Conservation (phyloP, 177 flowering plant species). For the Telopea speciosissima region DNA sequence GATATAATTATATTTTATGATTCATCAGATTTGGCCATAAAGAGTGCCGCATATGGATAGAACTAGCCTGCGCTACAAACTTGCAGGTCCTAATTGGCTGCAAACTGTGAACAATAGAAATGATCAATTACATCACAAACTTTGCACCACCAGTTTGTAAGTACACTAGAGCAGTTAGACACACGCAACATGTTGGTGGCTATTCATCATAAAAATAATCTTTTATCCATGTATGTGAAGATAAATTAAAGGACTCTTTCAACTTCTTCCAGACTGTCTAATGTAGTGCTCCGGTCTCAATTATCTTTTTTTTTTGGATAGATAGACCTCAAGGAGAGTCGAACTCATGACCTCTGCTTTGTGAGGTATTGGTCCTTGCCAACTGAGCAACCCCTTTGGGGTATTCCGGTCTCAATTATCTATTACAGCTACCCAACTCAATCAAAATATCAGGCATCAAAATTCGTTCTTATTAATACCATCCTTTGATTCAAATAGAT, state of each 20-base stretch:
- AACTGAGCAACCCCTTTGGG: no score
- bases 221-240: slow-evolving; percentile 60
- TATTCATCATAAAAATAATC: slow-evolving; percentile 38
- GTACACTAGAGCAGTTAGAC: slow-evolving; percentile 37
- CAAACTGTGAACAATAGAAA: slow-evolving; percentile 47
- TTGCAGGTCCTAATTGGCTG: slow-evolving; percentile 69
- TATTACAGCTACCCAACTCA: neutral
- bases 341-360: no score
- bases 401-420: no score
- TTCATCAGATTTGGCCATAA: slow-evolving; percentile 63
- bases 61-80: slow-evolving; percentile 57
- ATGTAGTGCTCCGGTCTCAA: slow-evolving; percentile 8
- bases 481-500: no score
- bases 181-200: slow-evolving; percentile 66
- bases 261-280: slow-evolving; percentile 49
- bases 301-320: no score
- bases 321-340: no score
- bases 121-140: slow-evolving; percentile 75
- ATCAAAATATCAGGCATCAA: neutral
- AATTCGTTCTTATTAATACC: no score
- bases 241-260: slow-evolving; percentile 53
- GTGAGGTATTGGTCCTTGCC: no score
- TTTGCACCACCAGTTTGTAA: slow-evolving; percentile 36
- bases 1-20: no score
- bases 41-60: slow-evolving; percentile 51